These are phyloP conservation scores for Rhizodiscina lignyota DNA, from an alignment of 495 filamentous ascomycete genomes.

Conservation along the genomic window DNA sequence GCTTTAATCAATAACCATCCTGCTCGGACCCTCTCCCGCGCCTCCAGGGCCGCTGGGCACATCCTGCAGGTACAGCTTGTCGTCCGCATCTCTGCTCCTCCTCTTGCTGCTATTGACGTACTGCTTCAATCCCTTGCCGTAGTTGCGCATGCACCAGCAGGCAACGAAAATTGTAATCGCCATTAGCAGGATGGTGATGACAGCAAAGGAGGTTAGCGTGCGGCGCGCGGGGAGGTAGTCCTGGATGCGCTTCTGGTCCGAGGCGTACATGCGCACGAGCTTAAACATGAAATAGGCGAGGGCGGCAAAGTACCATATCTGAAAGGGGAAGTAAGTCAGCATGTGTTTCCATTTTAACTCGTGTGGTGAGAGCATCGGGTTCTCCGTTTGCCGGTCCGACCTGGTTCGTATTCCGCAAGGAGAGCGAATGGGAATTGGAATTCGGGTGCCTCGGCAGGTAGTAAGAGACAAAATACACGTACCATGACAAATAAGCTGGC, in stretches of 20 bases:
- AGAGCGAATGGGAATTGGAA: too few relatives aligned
- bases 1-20: too few relatives aligned
- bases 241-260: conserved; percentile 18
- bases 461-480: too few relatives aligned
- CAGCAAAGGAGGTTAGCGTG: conserved; percentile 79
- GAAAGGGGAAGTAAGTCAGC: too few relatives aligned
- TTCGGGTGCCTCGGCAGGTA: too few relatives aligned
- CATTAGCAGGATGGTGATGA: conserved; percentile 80
- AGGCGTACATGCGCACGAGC: conserved; percentile 81
- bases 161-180: conserved; percentile 80
- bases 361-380: too few relatives aligned
- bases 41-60: too few relatives aligned
- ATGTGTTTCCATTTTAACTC: too few relatives aligned
- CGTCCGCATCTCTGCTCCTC: neutral
- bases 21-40: too few relatives aligned
- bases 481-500: conserved; percentile 66
- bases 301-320: conserved; percentile 72
- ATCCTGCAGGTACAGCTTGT: too few relatives aligned
- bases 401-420: too few relatives aligned
- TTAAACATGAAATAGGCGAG: conserved; percentile 98
- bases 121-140: conserved; percentile 75
- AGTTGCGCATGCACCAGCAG: conserved; percentile 74
- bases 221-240: conserved; percentile 58
- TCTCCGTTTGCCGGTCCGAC: too few relatives aligned
- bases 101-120: conserved; percentile 53